Percentiles rank a stretch among this genome's conserved stretches.
Evolutionary conservation across 805 yeast species (phyloP).

Genomic region (Spencermartinsiella europaea): DNA sequence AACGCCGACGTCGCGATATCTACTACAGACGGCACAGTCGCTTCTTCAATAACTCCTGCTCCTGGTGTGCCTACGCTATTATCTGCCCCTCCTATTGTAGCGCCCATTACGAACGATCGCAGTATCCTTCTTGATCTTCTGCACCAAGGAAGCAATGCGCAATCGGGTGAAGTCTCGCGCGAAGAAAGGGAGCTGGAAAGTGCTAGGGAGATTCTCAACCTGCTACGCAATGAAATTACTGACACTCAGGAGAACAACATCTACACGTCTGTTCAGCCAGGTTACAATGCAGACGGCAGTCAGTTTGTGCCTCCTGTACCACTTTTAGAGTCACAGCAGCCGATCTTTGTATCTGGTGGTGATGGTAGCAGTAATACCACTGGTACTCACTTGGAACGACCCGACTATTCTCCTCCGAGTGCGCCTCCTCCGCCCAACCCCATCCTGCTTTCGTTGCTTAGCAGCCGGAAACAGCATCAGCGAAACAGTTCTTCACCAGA

Average conservation of each 20-base stretch:
- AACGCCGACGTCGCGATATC: slow-evolving; percentile 1
- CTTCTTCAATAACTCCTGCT: background rate
- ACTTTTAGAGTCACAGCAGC: no score
- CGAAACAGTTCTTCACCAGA: background rate
- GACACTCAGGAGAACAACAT: background rate
- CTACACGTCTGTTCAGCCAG: background rate
- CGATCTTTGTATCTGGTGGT: no score
- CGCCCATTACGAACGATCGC: slow-evolving; percentile 16
- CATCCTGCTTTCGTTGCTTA: slow-evolving; percentile 21
- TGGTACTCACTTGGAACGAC: slow-evolving; percentile 6
- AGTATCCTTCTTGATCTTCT: slow-evolving; percentile 25
- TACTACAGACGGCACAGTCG: background rate
- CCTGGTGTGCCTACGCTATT: background rate
- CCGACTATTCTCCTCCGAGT: slow-evolving; percentile 11
- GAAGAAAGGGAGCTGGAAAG: slow-evolving; percentile 22
- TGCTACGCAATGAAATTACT: slow-evolving; percentile 23
- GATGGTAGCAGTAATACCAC: no score
- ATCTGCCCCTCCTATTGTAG: background rate
- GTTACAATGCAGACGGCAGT: no score
- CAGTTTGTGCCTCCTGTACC: slow-evolving; percentile 13
- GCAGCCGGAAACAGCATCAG: slow-evolving; percentile 8
- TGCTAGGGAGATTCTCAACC: slow-evolving; percentile 29
- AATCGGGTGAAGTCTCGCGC: background rate
- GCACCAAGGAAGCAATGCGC: slow-evolving; percentile 17
- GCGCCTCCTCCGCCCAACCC: slow-evolving; percentile 24